phyloP scores from a whole-genome alignment of 225 moss, liverwort and hornwort genomes.

The Pleurozium schreberi region DNA sequence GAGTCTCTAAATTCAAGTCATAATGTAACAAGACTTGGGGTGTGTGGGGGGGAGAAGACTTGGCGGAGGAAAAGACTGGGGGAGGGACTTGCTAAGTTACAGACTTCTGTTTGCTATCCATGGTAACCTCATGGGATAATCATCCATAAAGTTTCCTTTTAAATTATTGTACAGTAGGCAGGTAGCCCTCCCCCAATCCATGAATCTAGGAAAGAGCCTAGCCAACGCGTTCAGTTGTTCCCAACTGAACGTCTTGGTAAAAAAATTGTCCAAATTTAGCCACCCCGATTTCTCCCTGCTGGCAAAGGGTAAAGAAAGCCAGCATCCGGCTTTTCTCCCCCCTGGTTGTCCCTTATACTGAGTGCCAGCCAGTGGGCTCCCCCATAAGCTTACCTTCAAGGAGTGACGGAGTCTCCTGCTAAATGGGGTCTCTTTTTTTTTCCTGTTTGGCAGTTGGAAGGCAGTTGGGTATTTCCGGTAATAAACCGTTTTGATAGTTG shows the following conservation, averaged over 20 bases:
- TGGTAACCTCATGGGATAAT: background rate
- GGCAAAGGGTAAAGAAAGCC: background rate
- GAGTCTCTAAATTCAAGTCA: background rate
- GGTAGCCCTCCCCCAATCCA: background rate
- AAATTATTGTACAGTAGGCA: background rate
- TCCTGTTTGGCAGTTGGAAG: constrained; percentile 23
- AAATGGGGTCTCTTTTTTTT: background rate
- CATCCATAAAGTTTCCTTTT: background rate
- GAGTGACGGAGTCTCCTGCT: background rate
- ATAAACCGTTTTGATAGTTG: constrained; percentile 18
- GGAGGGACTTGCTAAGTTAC: background rate
- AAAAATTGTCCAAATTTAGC: background rate
- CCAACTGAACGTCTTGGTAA: background rate
- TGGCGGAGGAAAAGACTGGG: no score
- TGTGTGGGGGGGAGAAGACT: background rate
- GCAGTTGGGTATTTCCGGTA: background rate
- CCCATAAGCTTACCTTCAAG: no score
- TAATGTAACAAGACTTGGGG: no score
- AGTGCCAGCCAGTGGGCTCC: no score
- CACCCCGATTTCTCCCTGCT: background rate
- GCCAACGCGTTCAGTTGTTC: background rate
- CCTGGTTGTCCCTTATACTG: no score
- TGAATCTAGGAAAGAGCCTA: background rate
- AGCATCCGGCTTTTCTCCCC: background rate
- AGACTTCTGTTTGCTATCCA: background rate